Evolutionary conservation across 345 rosid species (phyloP).

Genomic region (rapeseed (Brassica napus)): Da-Ae NC_063436.1:28575001-28575500

Average conservation of each 20-base stretch:
- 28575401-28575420: constrained; percentile 65
- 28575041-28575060: constrained; percentile 91
- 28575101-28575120: constrained; percentile 97
- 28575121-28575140: constrained; percentile 87
- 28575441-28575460: constrained; percentile 80
- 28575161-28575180: constrained; percentile 84
- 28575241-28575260: constrained; percentile 86
- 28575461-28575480: constrained; percentile 85
- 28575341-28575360: constrained; percentile 91
- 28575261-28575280: constrained; percentile 65
- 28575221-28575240: constrained; percentile 86
- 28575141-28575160: constrained; percentile 94
- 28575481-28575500: constrained; percentile 82
- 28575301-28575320: constrained; percentile 78
- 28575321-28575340: constrained; percentile 69
- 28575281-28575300: constrained; percentile 80
- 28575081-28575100: constrained; percentile 93
- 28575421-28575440: constrained; percentile 66
- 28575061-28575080: constrained; percentile 96
- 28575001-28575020: constrained; percentile 89
- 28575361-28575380: constrained; percentile 80
- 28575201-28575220: constrained; percentile 76
- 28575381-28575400: constrained; percentile 73
- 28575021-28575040: constrained; percentile 72
- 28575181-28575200: constrained; percentile 65